These are phyloP conservation scores for Penicillium sp. DNA, from an alignment of 2,329 filamentous ascomycete genomes.

Conservation along the genomic window DNA sequence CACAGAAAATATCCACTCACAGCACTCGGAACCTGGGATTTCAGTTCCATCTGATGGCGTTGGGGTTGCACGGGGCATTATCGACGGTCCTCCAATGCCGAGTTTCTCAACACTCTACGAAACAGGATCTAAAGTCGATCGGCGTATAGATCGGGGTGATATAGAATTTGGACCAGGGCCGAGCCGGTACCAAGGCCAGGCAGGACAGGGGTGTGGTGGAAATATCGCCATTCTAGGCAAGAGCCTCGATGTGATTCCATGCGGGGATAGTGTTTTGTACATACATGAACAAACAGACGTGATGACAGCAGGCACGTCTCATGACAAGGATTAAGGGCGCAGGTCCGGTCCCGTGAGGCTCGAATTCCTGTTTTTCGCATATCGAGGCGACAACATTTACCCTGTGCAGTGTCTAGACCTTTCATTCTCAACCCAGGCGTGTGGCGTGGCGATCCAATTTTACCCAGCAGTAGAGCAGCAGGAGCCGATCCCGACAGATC, in stretches of 20 bases:
- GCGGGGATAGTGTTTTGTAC: not conserved
- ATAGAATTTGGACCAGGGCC: not conserved
- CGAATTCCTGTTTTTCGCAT: not conserved
- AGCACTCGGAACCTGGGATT: not conserved
- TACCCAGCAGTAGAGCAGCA: too few relatives aligned
- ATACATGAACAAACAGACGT: not conserved
- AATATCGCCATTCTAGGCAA: not conserved
- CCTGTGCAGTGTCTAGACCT: too few relatives aligned
- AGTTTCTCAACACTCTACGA: not conserved
- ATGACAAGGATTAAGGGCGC: not conserved
- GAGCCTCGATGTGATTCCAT: not conserved
- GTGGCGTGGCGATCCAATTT: too few relatives aligned
- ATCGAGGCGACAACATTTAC: not conserved
- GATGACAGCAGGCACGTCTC: conserved; percentile 1
- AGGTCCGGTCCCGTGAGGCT: not conserved
- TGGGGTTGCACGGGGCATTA: conserved; percentile 2
- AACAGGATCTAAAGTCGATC: not conserved
- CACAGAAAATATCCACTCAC: not conserved
- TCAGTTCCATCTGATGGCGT: not conserved
- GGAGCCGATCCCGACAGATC: too few relatives aligned
- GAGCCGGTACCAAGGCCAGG: too few relatives aligned
- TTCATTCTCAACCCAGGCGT: not conserved
- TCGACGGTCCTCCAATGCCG: not conserved
- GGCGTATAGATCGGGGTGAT: not conserved
- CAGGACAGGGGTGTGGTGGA: too few relatives aligned